Conservation (phyloP, 345 rosid genomes). For the Draba incana region DNA sequence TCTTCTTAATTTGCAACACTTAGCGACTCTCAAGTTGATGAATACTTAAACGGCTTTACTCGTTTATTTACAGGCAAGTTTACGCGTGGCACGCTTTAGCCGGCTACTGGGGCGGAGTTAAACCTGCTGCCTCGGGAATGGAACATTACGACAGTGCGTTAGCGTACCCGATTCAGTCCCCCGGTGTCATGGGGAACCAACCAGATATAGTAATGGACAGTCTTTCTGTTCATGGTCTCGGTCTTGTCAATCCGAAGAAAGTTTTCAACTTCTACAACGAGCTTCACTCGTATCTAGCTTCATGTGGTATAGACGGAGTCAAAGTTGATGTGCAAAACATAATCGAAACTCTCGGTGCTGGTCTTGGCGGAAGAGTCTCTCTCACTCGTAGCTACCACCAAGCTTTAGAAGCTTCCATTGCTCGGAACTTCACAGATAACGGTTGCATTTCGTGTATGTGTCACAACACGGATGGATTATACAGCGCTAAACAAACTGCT, state of each 20-base stretch:
- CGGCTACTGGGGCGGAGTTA: constrained; percentile 99
- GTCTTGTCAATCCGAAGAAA: constrained; percentile 90
- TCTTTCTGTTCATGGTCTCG: constrained; percentile 83
- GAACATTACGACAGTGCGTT: constrained; percentile 89
- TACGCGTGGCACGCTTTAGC: constrained; percentile 99
- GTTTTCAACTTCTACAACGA: constrained; percentile 96
- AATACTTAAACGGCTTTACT: constrained; percentile 7
- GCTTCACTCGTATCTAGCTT: constrained; percentile 90
- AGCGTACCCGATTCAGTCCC: constrained; percentile 88
- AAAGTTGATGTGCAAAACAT: constrained; percentile 97
- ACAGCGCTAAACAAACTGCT: constrained; percentile 93
- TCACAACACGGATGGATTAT: constrained; percentile 90
- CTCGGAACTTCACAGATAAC: constrained; percentile 79
- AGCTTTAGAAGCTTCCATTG: constrained; percentile 90
- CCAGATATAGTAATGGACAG: constrained; percentile 96
- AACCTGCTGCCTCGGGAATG: constrained; percentile 92
- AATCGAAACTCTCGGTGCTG: constrained; percentile 94
- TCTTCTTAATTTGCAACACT: constrained; percentile 2
- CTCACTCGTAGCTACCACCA: constrained; percentile 84
- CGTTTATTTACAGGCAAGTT: constrained; percentile 53
- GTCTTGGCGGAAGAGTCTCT: constrained; percentile 94
- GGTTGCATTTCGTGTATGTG: constrained; percentile 99
- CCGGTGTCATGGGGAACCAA: constrained; percentile 88
- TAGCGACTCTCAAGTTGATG: neutral
- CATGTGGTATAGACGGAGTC: constrained; percentile 96